A percentile compares a stretch with the other conserved stretches of the same genome.
These are phyloP conservation scores for Candida fluviatilis DNA, from an alignment of 805 yeast genomes.

Conservation along the genomic window DNA sequence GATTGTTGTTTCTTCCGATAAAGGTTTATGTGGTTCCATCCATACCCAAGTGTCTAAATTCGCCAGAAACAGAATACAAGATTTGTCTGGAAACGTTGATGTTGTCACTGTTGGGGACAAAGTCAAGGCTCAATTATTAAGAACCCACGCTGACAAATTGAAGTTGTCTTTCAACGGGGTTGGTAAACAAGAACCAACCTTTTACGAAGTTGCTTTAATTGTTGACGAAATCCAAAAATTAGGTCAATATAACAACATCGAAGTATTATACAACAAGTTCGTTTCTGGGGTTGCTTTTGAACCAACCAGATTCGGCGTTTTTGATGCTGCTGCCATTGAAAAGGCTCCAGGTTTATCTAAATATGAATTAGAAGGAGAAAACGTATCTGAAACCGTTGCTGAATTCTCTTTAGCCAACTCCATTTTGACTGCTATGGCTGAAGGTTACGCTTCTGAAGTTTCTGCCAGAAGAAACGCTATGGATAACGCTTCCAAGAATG, in stretches of 20 bases:
- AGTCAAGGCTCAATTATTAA: slow-evolving; percentile 79
- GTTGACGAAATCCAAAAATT: slow-evolving; percentile 75
- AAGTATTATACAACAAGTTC: slow-evolving; percentile 84
- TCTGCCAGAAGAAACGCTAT: slow-evolving; percentile 99
- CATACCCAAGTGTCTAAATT: slow-evolving; percentile 93
- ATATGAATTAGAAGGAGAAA: slow-evolving; percentile 70
- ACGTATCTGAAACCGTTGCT: slow-evolving; percentile 66
- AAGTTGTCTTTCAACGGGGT: slow-evolving; percentile 81
- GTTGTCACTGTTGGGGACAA: slow-evolving; percentile 93
- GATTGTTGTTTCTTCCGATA: slow-evolving; percentile 90
- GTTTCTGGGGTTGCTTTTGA: slow-evolving; percentile 86
- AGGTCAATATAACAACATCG: slow-evolving; percentile 71
- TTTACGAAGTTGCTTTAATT: slow-evolving; percentile 82
- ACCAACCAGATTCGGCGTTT: slow-evolving; percentile 68
- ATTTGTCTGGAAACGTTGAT: slow-evolving; percentile 62
- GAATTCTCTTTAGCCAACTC: slow-evolving; percentile 90
- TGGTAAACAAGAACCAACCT: slow-evolving; percentile 96
- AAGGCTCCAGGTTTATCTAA: slow-evolving; percentile 80
- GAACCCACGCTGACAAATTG: slow-evolving; percentile 70
- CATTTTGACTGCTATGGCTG: slow-evolving; percentile 87
- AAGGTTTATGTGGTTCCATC: slow-evolving; percentile 98
- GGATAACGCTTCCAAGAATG: slow-evolving; percentile 99
- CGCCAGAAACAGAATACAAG: slow-evolving; percentile 64
- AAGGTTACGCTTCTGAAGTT: slow-evolving; percentile 97
- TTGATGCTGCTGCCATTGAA: slow-evolving; percentile 66